Conservation (phyloP, 2,329 filamentous ascomycete genomes). For the Ophiostoma quercus region DNA sequence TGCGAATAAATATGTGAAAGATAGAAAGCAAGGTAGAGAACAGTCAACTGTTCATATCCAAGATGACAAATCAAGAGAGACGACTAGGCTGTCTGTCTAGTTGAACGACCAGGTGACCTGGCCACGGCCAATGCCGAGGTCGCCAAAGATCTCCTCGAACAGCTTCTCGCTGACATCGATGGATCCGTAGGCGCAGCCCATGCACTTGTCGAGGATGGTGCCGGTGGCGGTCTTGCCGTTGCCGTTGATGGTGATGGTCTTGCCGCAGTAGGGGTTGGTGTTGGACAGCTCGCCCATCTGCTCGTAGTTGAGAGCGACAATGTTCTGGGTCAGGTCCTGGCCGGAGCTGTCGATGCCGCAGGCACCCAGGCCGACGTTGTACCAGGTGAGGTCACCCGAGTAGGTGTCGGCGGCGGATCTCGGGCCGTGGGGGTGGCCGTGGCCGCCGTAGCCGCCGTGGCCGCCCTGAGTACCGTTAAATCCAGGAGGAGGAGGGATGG, state of each 20-base stretch:
- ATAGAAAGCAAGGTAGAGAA: neutral
- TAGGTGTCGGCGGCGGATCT: conserved; percentile 32
- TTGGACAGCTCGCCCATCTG: conserved; percentile 63
- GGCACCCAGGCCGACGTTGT: conserved; percentile 60
- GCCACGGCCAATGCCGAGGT: conserved; percentile 33
- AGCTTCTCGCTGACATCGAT: conserved; percentile 46
- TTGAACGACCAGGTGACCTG: conserved; percentile 34
- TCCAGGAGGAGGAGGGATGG: no score
- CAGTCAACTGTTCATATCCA: neutral
- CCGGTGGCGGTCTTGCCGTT: conserved; percentile 52
- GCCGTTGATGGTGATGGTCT: conserved; percentile 58
- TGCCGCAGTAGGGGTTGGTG: conserved; percentile 64
- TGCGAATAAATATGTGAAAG: neutral
- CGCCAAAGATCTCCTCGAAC: conserved; percentile 50
- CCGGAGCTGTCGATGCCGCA: conserved; percentile 62
- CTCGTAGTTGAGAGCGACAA: conserved; percentile 62
- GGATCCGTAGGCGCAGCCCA: conserved; percentile 52
- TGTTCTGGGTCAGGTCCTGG: conserved; percentile 48
- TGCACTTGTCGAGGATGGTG: conserved; percentile 68
- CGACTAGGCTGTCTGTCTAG: conserved; percentile 22
- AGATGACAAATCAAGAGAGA: no score
- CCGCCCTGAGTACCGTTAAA: no score
- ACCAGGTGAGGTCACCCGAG: conserved; percentile 69
- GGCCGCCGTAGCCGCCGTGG: no score
- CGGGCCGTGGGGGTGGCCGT: neutral